Conservation (phyloP, 2,329 filamentous ascomycete genomes). For the Lachnum nothofagi region DNA sequence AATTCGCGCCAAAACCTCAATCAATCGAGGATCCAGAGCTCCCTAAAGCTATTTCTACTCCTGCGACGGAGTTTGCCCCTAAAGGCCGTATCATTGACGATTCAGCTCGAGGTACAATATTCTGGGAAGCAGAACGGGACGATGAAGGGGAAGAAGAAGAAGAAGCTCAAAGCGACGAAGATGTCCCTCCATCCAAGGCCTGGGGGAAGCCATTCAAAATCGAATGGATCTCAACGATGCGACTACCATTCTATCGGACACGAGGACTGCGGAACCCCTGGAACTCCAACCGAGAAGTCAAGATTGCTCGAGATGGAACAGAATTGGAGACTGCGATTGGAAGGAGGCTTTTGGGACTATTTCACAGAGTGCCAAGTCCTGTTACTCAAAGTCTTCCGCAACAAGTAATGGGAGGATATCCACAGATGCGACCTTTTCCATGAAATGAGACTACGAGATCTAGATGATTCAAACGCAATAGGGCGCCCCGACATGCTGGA, state of each 20-base stretch:
- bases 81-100: slow-evolving; percentile 88
- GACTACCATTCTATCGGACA: slow-evolving; percentile 83
- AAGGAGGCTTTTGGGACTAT: slow-evolving; percentile 69
- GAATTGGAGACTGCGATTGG: slow-evolving; percentile 83
- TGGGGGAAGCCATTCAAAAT: slow-evolving; percentile 91
- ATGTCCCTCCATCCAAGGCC: slow-evolving; percentile 40
- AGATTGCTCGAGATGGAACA: slow-evolving; percentile 91
- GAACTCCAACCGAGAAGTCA: slow-evolving; percentile 93
- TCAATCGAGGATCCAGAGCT: slow-evolving; percentile 57
- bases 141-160: slow-evolving; percentile 46
- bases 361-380: slow-evolving; percentile 50
- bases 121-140: slow-evolving; percentile 78
- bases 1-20: slow-evolving; percentile 63
- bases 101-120: slow-evolving; percentile 88
- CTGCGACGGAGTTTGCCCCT: slow-evolving; percentile 71
- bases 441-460: not conserved
- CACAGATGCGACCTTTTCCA: slow-evolving; percentile 23
- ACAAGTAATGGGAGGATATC: slow-evolving; percentile 20
- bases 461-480: not conserved
- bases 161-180: slow-evolving; percentile 35
- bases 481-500: slow-evolving; percentile 13
- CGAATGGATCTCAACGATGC: slow-evolving; percentile 80
- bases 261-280: slow-evolving; percentile 84
- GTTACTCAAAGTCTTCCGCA: slow-evolving; percentile 16
- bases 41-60: slow-evolving; percentile 73